Evolutionary conservation across 495 filamentous ascomycete species (phyloP).

Genomic region (Parathielavia hyrcaniae): DNA sequence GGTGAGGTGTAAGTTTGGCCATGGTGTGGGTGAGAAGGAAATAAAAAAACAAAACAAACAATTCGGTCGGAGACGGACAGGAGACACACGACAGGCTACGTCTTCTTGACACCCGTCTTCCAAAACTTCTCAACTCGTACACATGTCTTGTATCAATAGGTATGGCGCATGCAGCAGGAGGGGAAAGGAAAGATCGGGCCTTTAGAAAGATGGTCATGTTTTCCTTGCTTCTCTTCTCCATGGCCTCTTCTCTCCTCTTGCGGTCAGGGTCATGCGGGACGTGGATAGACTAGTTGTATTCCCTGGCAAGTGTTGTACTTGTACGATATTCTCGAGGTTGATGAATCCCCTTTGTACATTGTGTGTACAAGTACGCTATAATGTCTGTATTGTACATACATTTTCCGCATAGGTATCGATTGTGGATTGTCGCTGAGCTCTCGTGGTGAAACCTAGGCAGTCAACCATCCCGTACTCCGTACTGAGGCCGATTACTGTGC

Average conservation of each 20-base stretch:
- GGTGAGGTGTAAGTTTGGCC: background rate
- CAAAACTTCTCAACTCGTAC: constrained; percentile 12
- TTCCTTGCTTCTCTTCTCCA: constrained; percentile 1
- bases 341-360: background rate
- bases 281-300: constrained; percentile 4
- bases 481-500: too few species aligned
- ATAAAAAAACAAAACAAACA: background rate
- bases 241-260: background rate
- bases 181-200: constrained; percentile 6
- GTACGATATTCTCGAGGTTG: constrained; percentile 3
- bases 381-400: background rate
- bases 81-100: background rate
- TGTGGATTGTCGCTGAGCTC: background rate
- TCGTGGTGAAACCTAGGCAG: background rate
- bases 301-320: background rate
- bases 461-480: too few species aligned
- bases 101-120: background rate
- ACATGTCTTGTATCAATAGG: constrained; percentile 12
- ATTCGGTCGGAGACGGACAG: background rate
- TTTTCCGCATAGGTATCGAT: background rate
- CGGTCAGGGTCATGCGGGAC: background rate
- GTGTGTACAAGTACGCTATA: background rate
- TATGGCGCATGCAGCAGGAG: constrained; percentile 8
- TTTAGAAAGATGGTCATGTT: background rate
- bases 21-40: background rate